Base-by-base conservation (phyloP, 768 basidiomycete species). In the Cyclocybe aegerita region DNA sequence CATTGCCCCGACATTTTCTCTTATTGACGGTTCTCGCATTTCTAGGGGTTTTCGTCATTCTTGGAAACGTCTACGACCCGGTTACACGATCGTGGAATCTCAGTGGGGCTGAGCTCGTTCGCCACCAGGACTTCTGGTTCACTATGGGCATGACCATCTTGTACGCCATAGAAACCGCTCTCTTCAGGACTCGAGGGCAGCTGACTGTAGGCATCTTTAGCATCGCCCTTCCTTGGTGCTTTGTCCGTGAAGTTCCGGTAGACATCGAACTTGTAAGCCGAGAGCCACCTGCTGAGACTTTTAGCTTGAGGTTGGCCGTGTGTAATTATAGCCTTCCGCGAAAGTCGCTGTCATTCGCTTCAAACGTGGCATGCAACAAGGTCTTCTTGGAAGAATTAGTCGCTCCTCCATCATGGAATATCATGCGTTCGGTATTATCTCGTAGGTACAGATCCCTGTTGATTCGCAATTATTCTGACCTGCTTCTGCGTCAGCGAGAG, bases 281-380 rank as follows among this genome's bases (percentile, higher is more conserved):
- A n/a, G 31, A 41, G 52, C 38, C 43, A 39, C 43, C 41, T 23
- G 23, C 43, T 41, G 49, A 31, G 39, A 43, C 32, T 39, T 50
- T 41, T 54, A 45, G 47, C 30, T 44, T 53, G 36, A 43, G 50
- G 48, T 49, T 63, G 40, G 38, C 39, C 41, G 30, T 41, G 46
- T 54, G 16, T 41, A 46, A 34, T 52, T 46, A 37, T 58, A 90
- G 87, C 88, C 88, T 29, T 90, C 88, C 11, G 75, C 83, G 12
- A 90, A 90, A 63, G 88, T 88, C 6, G 89, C 87, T 5, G 76
- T 91, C 53, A 74, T 91, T 59, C 85, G 87, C 31, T 90, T 91
- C 69, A 74, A 82, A 65, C 82, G 88, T 59, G 88, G 89, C 44
- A 90, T 91, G 87, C 88, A 90, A 62, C 89, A 90, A 63, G 88